A percentile compares a stretch with the other conserved stretches of the same genome.
phyloP scores from a whole-genome alignment of 441 rosid genomes.

The Erysimum pusillum region DNA sequence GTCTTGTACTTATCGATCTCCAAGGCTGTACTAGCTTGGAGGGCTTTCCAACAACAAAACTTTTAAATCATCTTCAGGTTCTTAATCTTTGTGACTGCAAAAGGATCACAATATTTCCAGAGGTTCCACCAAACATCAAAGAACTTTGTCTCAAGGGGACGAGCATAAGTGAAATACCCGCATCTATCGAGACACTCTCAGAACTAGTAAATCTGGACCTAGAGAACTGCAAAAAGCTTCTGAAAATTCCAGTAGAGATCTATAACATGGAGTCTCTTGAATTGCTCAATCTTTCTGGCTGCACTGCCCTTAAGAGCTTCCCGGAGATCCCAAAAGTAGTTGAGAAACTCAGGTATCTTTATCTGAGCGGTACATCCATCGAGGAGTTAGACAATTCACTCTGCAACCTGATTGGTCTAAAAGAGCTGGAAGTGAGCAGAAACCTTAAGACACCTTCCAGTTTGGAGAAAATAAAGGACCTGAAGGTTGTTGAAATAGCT shows the following conservation, averaged over 20 bases:
- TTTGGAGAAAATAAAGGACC: slow-evolving; percentile 40
- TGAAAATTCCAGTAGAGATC: background rate
- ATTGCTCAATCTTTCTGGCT: slow-evolving; percentile 30
- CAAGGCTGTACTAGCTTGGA: too few species aligned
- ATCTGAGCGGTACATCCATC: background rate
- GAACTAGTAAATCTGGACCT: slow-evolving; percentile 26
- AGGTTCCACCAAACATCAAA: slow-evolving; percentile 19
- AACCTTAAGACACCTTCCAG: slow-evolving; percentile 12
- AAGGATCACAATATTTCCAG: slow-evolving; percentile 18
- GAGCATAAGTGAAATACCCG: background rate
- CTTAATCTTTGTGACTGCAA: slow-evolving; percentile 25
- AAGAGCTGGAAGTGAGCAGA: slow-evolving; percentile 30
- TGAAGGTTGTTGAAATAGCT: slow-evolving; percentile 21
- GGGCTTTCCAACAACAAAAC: too few species aligned
- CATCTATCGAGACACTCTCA: background rate
- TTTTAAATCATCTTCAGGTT: background rate
- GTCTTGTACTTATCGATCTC: background rate
- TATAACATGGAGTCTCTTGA: slow-evolving; percentile 31
- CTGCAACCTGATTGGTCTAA: slow-evolving; percentile 16
- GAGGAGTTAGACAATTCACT: slow-evolving; percentile 11
- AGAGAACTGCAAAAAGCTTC: slow-evolving; percentile 19
- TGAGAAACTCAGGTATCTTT: slow-evolving; percentile 1
- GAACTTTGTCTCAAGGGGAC: slow-evolving; percentile 29
- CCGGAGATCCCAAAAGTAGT: slow-evolving; percentile 17
- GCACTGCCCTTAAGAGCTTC: slow-evolving; percentile 16